These are phyloP conservation scores for Plasmodium berghei DNA, from an alignment of 169 alveolate genomes.

Conservation along the genomic window DNA sequence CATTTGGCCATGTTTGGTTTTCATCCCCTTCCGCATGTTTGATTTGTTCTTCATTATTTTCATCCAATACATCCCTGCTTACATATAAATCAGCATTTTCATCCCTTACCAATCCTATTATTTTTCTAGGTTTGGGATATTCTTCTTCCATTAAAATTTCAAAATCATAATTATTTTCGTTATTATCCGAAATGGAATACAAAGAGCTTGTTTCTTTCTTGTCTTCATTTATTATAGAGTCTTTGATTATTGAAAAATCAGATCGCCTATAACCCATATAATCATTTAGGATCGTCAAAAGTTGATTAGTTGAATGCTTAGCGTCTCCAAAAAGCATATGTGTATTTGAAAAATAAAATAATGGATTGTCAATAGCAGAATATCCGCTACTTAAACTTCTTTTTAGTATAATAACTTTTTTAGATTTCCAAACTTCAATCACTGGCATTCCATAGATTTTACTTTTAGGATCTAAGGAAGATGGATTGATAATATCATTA, in stretches of 20 bases:
- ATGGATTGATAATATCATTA: conserved; percentile 95
- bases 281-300: conserved; percentile 77
- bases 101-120: conserved; percentile 83
- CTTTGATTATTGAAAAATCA: conserved; percentile 20
- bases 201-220: conserved; percentile 25
- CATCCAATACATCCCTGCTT: background rate
- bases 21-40: background rate
- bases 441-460: conserved; percentile 97
- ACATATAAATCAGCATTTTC: background rate
- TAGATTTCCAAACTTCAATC: conserved; percentile 94
- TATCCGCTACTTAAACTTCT: conserved; percentile 96
- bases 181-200: conserved; percentile 49
- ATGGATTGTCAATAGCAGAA: conserved; percentile 95
- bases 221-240: conserved; percentile 31
- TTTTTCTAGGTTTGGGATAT: conserved; percentile 81
- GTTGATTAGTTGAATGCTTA: conserved; percentile 83
- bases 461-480: conserved; percentile 91
- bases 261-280: conserved; percentile 58
- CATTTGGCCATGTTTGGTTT: background rate
- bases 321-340: conserved; percentile 94
- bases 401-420: conserved; percentile 90
- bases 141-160: conserved; percentile 78
- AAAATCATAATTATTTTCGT: conserved; percentile 22
- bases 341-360: conserved; percentile 91
- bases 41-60: background rate